Evolutionary conservation across 306 rosid genomes (phyloP), one percentile per base, ranked within the genome.

Genomic region (Bauhinia variegata): DNA sequence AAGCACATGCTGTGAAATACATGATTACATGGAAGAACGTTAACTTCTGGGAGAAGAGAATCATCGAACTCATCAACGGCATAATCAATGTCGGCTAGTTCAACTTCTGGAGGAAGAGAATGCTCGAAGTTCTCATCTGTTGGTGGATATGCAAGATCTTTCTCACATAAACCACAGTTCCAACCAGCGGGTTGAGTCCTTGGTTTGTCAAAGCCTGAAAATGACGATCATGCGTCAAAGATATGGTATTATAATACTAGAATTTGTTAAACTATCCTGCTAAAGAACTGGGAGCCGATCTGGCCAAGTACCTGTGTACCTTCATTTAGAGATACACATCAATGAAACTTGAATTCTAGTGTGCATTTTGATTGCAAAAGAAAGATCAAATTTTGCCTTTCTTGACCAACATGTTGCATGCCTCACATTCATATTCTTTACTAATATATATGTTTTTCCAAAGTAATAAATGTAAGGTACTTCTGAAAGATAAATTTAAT

Each of bases 1-100:
- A 63, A 47, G 72, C 72, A 73, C 1, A 0, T 8, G 54, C 46
- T 55, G 49, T 73, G 72, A 32, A 44, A 73, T 51, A 33, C 59
- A 48, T 73, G 78, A 28, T 39, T n/a, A 16, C 72, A 73, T 6
- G 59, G 14, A 47, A 73, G 59, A 73, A 73, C 52, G 10, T 53
- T 3, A 64, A 15, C 43, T 43, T 56, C 78, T 6, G 72, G 67
- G 18, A 73, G 30, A 23, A 37, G 4, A 42, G 49, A 5, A 30
- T 36, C 0, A 9, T 8, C 37, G 2, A 4, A 30, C n/a, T 63
- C 43, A 6, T 34, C 69, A 8, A 0, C 41, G 9, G 41, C 2
- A 6, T 36, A 5, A 36, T 36, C 41, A 5, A 36, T 8, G 6
- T 36, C 41, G 41, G 3, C 41, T 5, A 11, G 23, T 34, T 65